Conservation (phyloP, 345 rosid genomes). For the Linum lewisii region DNA sequence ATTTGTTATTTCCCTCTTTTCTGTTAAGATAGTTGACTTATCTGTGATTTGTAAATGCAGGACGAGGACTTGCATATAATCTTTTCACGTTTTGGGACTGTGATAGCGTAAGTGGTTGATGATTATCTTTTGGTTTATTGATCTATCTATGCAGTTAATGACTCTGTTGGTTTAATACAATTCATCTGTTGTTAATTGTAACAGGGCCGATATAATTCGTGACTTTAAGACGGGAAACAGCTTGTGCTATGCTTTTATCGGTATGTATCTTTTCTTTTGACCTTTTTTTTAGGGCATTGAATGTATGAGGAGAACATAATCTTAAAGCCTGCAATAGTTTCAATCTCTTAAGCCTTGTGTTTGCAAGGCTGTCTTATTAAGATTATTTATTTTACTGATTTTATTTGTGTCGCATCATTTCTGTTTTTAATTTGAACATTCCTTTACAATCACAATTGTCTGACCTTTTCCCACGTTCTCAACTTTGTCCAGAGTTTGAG, state of each 20-base stretch:
- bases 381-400: too few species aligned
- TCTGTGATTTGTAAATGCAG: constrained; percentile 33
- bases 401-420: neutral
- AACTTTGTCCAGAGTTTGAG: constrained; percentile 56
- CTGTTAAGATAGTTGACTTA: constrained; percentile 8
- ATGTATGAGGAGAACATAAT: neutral
- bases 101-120: constrained; percentile 48
- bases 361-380: too few species aligned
- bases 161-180: neutral
- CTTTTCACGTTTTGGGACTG: constrained; percentile 92
- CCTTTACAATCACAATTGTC: neutral
- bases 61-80: constrained; percentile 94
- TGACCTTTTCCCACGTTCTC: constrained; percentile 4
- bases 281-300: neutral
- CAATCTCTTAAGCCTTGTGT: neutral
- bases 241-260: constrained; percentile 88
- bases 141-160: constrained; percentile 3
- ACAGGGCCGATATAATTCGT: constrained; percentile 86
- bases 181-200: constrained; percentile 16
- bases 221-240: constrained; percentile 96
- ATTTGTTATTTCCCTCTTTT: constrained; percentile 4
- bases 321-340: neutral
- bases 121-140: neutral
- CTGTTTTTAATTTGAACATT: neutral
- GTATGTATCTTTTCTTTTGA: constrained; percentile 29